Percentiles rank a stretch among this genome's conserved stretches.
These are phyloP conservation scores for Aspergillus terreus DNA, from an alignment of 2,329 filamentous ascomycete species.

Conservation along the genomic window DNA sequence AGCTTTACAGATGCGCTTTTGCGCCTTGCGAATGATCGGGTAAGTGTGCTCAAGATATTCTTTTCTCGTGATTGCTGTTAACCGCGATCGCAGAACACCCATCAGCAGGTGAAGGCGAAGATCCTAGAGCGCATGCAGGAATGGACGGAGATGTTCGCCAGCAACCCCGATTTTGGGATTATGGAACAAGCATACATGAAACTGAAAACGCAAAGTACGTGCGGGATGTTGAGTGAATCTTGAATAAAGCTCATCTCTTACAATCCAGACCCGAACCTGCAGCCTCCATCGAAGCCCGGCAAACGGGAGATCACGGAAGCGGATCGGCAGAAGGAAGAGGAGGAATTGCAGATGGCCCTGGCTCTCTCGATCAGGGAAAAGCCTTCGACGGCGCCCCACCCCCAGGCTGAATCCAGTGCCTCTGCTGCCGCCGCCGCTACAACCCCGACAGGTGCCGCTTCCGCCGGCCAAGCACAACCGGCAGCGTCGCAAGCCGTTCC, in stretches of 20 bases:
- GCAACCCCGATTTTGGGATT: conserved; percentile 86
- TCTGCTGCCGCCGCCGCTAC: conserved; percentile 23
- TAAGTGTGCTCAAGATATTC: conserved; percentile 23
- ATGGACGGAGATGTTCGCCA: conserved; percentile 92
- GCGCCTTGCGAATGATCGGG: conserved; percentile 81
- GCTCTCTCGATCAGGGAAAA: conserved; percentile 91
- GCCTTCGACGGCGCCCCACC: conserved; percentile 34
- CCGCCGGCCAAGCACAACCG: conserved; percentile 33
- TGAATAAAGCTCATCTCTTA: conserved; percentile 25
- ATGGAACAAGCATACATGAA: conserved; percentile 94
- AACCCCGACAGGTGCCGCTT: conserved; percentile 19
- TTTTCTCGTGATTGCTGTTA: background rate
- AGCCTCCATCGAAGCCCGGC: conserved; percentile 85
- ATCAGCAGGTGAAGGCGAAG: conserved; percentile 94
- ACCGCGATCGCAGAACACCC: conserved; percentile 64
- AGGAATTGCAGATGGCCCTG: conserved; percentile 93
- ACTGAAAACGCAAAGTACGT: conserved; percentile 66
- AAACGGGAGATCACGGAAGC: conserved; percentile 87
- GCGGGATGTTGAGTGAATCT: background rate
- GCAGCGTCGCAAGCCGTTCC: conserved; percentile 58
- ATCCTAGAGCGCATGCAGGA: conserved; percentile 95
- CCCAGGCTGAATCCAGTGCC: conserved; percentile 35
- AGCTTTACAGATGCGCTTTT: conserved; percentile 93
- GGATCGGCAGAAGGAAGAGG: conserved; percentile 92
- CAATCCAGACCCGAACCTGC: conserved; percentile 76